A percentile compares a stretch with the other conserved stretches of the same genome.
Conservation (phyloP, 2,329 filamentous ascomycete genomes). For the Sclerotinia borealis region DNA sequence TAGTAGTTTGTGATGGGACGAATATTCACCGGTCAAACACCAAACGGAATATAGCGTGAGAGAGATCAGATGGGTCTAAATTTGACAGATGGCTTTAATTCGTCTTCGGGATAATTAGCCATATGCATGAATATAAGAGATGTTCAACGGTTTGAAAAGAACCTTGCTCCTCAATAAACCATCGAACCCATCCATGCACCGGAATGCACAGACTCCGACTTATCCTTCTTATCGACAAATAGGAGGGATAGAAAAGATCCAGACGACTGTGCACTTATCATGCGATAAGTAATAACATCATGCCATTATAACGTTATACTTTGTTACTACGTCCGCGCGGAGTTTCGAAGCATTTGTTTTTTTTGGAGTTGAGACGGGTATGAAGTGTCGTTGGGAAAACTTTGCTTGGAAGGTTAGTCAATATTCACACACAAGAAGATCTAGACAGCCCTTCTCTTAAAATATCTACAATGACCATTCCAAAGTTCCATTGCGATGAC, state of each 20-base stretch:
- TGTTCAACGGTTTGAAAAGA: slow-evolving; percentile 5
- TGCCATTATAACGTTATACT: not conserved
- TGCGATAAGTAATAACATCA: slow-evolving; percentile 6
- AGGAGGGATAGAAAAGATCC: not conserved
- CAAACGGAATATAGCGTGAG: not conserved
- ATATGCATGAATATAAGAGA: not conserved
- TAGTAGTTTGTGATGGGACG: not conserved
- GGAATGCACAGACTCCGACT: not conserved
- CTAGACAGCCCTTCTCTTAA: not conserved
- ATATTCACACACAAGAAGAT: not conserved
- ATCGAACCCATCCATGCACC: not conserved
- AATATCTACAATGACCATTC: not conserved
- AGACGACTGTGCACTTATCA: slow-evolving; percentile 5
- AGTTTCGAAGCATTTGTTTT: not conserved
- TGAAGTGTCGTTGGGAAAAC: not conserved
- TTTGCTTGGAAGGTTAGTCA: not conserved
- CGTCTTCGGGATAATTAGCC: not conserved
- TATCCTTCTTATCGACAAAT: not conserved
- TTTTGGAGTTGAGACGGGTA: not conserved
- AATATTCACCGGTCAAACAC: not conserved
- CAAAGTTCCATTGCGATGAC: not conserved
- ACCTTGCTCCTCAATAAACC: slow-evolving; percentile 1
- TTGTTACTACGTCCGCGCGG: not conserved
- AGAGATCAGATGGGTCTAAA: not conserved
- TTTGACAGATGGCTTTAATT: not conserved